Evolutionary conservation across 1,284 basidiomycete genomes (phyloP).

Genomic region (Ustilago bromivora): DNA sequence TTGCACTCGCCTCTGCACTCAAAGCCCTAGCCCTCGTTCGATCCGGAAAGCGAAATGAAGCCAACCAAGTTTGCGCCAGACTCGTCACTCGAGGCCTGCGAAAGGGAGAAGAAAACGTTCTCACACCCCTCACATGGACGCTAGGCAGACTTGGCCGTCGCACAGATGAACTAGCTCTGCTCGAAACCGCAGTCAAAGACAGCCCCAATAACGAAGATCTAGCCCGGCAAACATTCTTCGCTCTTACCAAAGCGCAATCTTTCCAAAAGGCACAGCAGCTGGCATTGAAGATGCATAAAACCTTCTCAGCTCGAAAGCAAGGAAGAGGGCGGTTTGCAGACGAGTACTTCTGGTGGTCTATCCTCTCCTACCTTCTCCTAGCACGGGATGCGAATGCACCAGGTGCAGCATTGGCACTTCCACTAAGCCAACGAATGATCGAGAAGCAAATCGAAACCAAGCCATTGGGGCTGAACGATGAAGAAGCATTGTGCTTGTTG

Average conservation of each 20-base stretch:
- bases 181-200: constrained; percentile 71
- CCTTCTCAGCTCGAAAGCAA: constrained; percentile 76
- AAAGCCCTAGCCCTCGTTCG: constrained; percentile 85
- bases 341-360: constrained; percentile 84
- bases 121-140: constrained; percentile 84
- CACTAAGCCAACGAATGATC: constrained; percentile 76
- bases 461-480: constrained; percentile 77
- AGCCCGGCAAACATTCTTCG: constrained; percentile 81
- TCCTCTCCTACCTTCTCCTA: constrained; percentile 81
- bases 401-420: constrained; percentile 76
- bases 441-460: constrained; percentile 78
- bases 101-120: constrained; percentile 70
- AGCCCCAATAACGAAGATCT: constrained; percentile 83
- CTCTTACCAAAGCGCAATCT: constrained; percentile 67
- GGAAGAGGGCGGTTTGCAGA: constrained; percentile 82
- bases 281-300: constrained; percentile 41
- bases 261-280: constrained; percentile 67
- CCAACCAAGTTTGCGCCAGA: constrained; percentile 81
- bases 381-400: constrained; percentile 52
- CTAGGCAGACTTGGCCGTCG: constrained; percentile 80
- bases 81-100: constrained; percentile 79
- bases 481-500: constrained; percentile 82
- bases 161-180: constrained; percentile 70
- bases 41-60: constrained; percentile 83
- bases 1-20: constrained; percentile 72